A percentile compares a stretch with the other conserved stretches of the same genome.
Conservation (phyloP, 2,329 filamentous ascomycete genomes). For the Whalleya microplaca region DNA sequence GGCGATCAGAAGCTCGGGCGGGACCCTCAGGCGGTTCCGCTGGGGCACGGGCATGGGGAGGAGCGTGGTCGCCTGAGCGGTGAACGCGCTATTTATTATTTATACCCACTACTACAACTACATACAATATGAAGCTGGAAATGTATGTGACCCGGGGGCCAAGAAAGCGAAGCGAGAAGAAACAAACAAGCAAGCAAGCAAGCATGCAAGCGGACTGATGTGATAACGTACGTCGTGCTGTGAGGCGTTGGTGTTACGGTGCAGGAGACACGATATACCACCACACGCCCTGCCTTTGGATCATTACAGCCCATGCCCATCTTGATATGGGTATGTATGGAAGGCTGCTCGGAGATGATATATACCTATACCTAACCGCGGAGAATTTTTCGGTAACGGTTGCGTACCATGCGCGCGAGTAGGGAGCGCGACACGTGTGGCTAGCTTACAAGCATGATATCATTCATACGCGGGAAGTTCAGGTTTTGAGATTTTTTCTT, state of each 20-base stretch:
- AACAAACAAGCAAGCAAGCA: too few species aligned
- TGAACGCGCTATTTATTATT: not conserved
- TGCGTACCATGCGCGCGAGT: too few species aligned
- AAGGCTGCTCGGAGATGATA: too few species aligned
- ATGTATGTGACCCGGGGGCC: too few species aligned
- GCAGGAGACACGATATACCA: not conserved
- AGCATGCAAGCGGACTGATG: constrained; percentile 4
- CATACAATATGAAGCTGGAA: not conserved
- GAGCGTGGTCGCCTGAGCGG: constrained; percentile 51
- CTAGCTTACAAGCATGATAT: not conserved
- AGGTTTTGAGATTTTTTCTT: too few species aligned
- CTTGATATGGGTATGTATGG: constrained; percentile 1
- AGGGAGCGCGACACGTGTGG: too few species aligned
- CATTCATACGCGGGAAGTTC: too few species aligned
- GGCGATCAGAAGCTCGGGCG: constrained; percentile 54
- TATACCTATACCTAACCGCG: too few species aligned
- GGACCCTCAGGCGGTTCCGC: constrained; percentile 55
- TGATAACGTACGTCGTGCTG: constrained; percentile 17
- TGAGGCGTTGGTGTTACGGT: constrained; percentile 15
- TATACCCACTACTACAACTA: too few species aligned
- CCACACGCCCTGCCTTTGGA: not conserved
- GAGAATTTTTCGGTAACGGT: too few species aligned
- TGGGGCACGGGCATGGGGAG: constrained; percentile 56
- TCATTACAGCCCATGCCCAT: not conserved
- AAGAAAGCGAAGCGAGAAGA: too few species aligned